Evolutionary conservation across 208 protist species (phyloP).

Genomic region (Herpetomonas tarakana): DNA sequence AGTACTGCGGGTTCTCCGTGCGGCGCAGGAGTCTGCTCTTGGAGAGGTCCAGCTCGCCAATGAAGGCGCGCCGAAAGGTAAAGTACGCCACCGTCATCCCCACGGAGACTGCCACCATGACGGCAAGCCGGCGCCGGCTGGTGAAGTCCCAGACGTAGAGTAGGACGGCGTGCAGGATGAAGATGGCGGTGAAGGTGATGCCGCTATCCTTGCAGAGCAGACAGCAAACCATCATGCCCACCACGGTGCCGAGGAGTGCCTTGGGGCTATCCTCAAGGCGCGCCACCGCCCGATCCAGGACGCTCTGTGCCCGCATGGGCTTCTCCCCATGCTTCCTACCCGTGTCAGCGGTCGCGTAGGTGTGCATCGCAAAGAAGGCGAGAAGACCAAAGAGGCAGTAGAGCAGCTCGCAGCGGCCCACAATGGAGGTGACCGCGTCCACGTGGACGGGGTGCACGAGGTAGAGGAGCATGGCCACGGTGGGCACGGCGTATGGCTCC

Average conservation of each 20-base stretch:
- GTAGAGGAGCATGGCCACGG: constrained; percentile 54
- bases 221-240: constrained; percentile 27
- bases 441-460: constrained; percentile 83
- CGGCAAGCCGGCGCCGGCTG: constrained; percentile 1
- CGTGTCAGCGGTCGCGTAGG: background rate
- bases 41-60: constrained; percentile 46
- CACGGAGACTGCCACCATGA: constrained; percentile 15
- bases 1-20: constrained; percentile 84
- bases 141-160: constrained; percentile 26
- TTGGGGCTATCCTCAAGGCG: background rate
- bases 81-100: constrained; percentile 42
- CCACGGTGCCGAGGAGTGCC: constrained; percentile 12
- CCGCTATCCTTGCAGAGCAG: constrained; percentile 76
- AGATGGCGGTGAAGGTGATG: constrained; percentile 63
- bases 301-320: background rate
- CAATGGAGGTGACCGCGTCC: constrained; percentile 84
- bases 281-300: background rate
- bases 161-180: constrained; percentile 41
- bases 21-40: constrained; percentile 51
- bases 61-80: constrained; percentile 34
- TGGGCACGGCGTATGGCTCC: constrained; percentile 20
- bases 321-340: too few relatives aligned
- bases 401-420: constrained; percentile 75
- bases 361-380: constrained; percentile 36
- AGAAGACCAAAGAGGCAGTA: constrained; percentile 63